phyloP scores from a whole-genome alignment of 2,329 filamentous ascomycete genomes.

The Calonectria montana region DNA sequence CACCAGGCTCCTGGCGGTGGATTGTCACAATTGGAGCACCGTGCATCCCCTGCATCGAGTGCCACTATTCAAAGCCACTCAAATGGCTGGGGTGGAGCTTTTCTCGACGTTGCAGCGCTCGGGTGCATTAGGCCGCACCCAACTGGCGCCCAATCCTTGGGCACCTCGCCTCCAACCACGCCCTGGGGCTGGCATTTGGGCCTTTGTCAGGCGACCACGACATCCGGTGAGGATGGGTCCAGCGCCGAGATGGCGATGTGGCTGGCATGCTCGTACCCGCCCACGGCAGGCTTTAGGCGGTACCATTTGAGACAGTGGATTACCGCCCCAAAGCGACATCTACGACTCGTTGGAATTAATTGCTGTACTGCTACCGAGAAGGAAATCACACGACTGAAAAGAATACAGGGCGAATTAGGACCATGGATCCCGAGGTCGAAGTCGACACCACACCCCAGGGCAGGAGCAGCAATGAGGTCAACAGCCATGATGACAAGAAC shows the following conservation, averaged over 20 bases:
- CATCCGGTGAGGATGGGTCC: slow-evolving; percentile 19
- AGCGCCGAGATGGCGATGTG: slow-evolving; percentile 26
- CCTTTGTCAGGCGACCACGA: slow-evolving; percentile 31
- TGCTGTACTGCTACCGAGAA: slow-evolving; percentile 5
- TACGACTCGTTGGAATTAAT: slow-evolving; percentile 15
- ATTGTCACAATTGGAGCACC: slow-evolving; percentile 20
- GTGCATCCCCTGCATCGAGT: slow-evolving; percentile 29
- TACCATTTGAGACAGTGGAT: slow-evolving; percentile 21
- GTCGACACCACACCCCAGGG: slow-evolving; percentile 10
- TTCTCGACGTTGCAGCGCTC: slow-evolving; percentile 34
- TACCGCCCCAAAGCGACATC: slow-evolving; percentile 20
- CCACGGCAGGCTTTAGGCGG: slow-evolving; percentile 1
- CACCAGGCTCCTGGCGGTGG: slow-evolving; percentile 29
- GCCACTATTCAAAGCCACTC: slow-evolving; percentile 26
- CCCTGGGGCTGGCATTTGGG: slow-evolving; percentile 36
- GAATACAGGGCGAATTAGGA: slow-evolving; percentile 6
- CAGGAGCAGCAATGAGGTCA: slow-evolving; percentile 13
- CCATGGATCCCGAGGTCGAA: slow-evolving; percentile 33
- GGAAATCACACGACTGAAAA: slow-evolving; percentile 18
- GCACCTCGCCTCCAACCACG: slow-evolving; percentile 32
- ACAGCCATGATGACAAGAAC: slow-evolving; percentile 15
- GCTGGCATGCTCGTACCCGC: slow-evolving; percentile 27
- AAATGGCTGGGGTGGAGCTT: slow-evolving; percentile 37
- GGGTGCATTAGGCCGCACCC: slow-evolving; percentile 34
- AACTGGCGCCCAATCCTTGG: slow-evolving; percentile 34